phyloP scores from a whole-genome alignment of 495 filamentous ascomycete species.

The Chlorociboria aeruginascens region DNA sequence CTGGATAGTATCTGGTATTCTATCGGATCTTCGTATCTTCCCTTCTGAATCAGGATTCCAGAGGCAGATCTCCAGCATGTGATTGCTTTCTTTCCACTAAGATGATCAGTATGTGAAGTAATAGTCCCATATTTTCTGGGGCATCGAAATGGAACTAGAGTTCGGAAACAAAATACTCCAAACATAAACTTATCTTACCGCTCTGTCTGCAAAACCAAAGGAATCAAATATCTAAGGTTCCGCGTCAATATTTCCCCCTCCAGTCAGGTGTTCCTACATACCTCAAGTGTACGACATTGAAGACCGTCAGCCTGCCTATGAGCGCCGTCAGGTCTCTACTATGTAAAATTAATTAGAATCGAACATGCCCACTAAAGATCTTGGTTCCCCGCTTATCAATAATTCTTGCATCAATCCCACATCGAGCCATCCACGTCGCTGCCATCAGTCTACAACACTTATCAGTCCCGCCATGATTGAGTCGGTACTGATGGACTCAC shows the following conservation, averaged over 20 bases:
- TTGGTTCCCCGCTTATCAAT: slow-evolving; percentile 30
- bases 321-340: no score
- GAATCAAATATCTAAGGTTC: slow-evolving; percentile 36
- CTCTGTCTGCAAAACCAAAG: slow-evolving; percentile 49
- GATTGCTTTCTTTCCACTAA: slow-evolving; percentile 43
- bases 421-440: slow-evolving; percentile 52
- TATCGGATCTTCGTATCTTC: slow-evolving; percentile 38
- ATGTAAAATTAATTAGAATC: no score
- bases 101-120: no score
- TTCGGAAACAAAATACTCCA: no score
- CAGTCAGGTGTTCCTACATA: slow-evolving; percentile 17
- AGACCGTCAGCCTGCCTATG: slow-evolving; percentile 70
- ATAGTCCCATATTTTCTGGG: no score
- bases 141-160: no score
- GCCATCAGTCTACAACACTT: slow-evolving; percentile 19
- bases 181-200: no score
- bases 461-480: no score
- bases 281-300: slow-evolving; percentile 69
- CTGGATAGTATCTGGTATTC: slow-evolving; percentile 37
- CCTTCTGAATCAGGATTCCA: slow-evolving; percentile 38
- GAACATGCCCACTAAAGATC: no score
- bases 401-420: slow-evolving; percentile 47
- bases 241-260: no score
- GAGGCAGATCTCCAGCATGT: slow-evolving; percentile 34
- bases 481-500: no score